Evolutionary conservation across 148 eudicot species (phyloP).

Genomic region (Fagopyrum esculentum): DNA sequence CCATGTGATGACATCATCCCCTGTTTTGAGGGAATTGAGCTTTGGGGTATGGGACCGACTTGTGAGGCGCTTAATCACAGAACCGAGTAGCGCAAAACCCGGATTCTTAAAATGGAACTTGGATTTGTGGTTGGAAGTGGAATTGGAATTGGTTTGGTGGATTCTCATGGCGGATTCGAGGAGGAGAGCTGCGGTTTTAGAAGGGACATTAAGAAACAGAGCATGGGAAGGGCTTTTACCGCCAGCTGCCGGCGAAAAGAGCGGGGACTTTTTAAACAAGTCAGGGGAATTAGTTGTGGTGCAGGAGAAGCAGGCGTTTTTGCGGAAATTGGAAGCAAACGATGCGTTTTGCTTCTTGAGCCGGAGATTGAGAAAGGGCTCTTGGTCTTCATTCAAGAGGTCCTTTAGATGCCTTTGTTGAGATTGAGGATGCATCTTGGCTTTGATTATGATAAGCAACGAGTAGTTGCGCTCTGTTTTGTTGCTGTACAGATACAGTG

Average conservation of each 20-base stretch:
- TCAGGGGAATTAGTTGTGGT: no score
- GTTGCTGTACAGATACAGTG: no score
- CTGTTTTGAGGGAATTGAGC: slow-evolving; percentile 1
- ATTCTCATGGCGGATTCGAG: slow-evolving; percentile 67
- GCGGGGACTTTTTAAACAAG: slow-evolving; percentile 40
- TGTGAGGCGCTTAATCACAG: slow-evolving; percentile 39
- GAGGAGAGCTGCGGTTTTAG: slow-evolving; percentile 55
- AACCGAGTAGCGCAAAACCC: slow-evolving; percentile 51
- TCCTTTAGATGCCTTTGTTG: slow-evolving; percentile 52
- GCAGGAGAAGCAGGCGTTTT: slow-evolving; percentile 56
- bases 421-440: not conserved
- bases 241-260: slow-evolving; percentile 23
- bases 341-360: slow-evolving; percentile 19
- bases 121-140: slow-evolving; percentile 21
- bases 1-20: slow-evolving; percentile 8
- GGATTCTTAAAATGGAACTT: slow-evolving; percentile 28
- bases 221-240: slow-evolving; percentile 18
- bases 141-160: slow-evolving; percentile 25
- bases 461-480: no score
- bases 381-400: slow-evolving; percentile 71
- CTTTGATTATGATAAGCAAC: no score
- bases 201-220: slow-evolving; percentile 58
- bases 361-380: slow-evolving; percentile 54
- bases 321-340: slow-evolving; percentile 30
- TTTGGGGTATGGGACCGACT: slow-evolving; percentile 26